A percentile compares a stretch with the other conserved stretches of the same genome.
Evolutionary conservation across 768 basidiomycete genomes (phyloP).

Genomic region (Hypsizygus marmoreus): DNA sequence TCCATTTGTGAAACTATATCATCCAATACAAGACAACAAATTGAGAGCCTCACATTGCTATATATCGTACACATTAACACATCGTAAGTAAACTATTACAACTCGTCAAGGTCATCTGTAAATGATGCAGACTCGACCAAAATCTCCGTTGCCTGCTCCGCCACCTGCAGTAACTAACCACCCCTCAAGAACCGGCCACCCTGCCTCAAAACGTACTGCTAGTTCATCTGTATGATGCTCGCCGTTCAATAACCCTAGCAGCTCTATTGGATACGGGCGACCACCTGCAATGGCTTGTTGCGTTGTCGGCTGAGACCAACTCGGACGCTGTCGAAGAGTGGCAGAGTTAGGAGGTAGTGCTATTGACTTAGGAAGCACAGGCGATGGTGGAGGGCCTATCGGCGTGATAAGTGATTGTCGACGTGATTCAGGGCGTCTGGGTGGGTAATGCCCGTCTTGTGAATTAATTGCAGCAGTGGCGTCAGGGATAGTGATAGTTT

Average conservation of each 20-base stretch:
- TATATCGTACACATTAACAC: no score
- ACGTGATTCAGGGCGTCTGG: constrained; percentile 34
- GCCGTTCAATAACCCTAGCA: constrained; percentile 74
- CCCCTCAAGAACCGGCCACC: constrained; percentile 79
- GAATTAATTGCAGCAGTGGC: constrained; percentile 13
- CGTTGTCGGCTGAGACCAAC: constrained; percentile 19
- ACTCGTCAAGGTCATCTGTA: constrained; percentile 51
- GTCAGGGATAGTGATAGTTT: constrained; percentile 15
- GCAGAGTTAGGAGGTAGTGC: constrained; percentile 10
- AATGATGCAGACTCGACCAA: constrained; percentile 76
- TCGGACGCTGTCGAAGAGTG: constrained; percentile 12
- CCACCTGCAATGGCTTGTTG: constrained; percentile 16
- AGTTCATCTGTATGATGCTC: constrained; percentile 93
- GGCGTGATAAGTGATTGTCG: constrained; percentile 43
- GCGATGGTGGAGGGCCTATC: constrained; percentile 50
- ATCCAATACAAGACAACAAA: no score
- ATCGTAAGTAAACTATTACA: background rate
- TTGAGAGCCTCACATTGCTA: no score
- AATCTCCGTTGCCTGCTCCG: constrained; percentile 63
- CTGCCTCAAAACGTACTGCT: constrained; percentile 76
- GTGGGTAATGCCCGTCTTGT: constrained; percentile 16
- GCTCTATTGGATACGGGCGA: constrained; percentile 52
- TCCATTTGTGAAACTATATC: no score
- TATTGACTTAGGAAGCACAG: constrained; percentile 51
- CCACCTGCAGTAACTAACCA: constrained; percentile 68